phyloP scores from a whole-genome alignment of 2,329 filamentous ascomycete genomes.

The Venturia asperata region DNA sequence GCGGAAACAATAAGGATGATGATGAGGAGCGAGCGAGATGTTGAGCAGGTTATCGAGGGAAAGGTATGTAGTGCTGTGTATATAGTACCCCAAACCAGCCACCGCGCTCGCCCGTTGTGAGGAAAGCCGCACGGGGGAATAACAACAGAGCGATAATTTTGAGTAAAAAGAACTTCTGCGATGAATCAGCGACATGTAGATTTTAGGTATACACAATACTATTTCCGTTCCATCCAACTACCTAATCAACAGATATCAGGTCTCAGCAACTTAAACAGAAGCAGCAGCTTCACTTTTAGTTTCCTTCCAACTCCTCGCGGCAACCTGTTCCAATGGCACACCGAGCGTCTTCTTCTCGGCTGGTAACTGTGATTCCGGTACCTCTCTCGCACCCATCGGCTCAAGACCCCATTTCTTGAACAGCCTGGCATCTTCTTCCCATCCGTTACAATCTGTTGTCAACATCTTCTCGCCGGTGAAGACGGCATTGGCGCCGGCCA shows the following conservation, averaged over 20 bases:
- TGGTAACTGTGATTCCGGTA: slow-evolving; percentile 11
- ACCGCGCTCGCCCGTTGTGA: no score
- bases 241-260: no score
- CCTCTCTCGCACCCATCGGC: slow-evolving; percentile 52
- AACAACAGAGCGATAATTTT: no score
- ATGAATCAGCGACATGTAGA: no score
- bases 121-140: no score
- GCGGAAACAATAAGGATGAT: no score
- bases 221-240: background rate
- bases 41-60: no score
- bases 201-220: background rate
- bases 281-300: slow-evolving; percentile 8
- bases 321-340: slow-evolving; percentile 4
- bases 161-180: no score
- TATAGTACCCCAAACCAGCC: no score
- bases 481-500: slow-evolving; percentile 87
- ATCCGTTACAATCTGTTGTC: slow-evolving; percentile 84
- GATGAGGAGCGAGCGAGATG: no score
- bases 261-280: background rate
- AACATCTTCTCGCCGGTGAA: slow-evolving; percentile 96
- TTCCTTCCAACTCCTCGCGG: slow-evolving; percentile 2
- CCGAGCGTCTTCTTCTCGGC: slow-evolving; percentile 2
- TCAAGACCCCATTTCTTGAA: slow-evolving; percentile 75
- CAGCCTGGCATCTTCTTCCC: slow-evolving; percentile 80
- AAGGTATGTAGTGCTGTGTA: no score